Conservation (phyloP, 2,329 filamentous ascomycete species). For the Exophiala viscosa region DNA sequence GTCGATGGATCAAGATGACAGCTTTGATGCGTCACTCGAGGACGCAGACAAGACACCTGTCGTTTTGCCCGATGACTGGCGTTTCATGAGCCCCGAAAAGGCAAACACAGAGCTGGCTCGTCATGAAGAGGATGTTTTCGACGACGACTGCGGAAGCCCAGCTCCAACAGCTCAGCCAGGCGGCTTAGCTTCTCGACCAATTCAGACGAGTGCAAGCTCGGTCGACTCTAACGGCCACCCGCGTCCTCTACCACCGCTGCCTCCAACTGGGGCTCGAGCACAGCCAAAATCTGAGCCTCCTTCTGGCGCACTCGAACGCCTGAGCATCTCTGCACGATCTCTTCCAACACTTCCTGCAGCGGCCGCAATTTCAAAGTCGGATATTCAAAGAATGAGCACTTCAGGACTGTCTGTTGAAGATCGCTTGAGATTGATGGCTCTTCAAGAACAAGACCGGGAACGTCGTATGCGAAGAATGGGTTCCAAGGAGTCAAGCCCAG, state of each 20-base stretch:
- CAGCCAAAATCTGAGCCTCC: constrained; percentile 35
- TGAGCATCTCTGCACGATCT: constrained; percentile 62
- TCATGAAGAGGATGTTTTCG: constrained; percentile 65
- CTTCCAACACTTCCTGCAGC: constrained; percentile 69
- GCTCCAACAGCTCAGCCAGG: constrained; percentile 55
- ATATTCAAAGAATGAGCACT: constrained; percentile 71
- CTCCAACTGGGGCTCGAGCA: constrained; percentile 43
- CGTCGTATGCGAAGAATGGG: constrained; percentile 64
- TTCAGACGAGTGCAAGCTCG: constrained; percentile 66
- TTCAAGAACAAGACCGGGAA: constrained; percentile 66
- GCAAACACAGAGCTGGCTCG: constrained; percentile 54
- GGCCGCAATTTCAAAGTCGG: constrained; percentile 66
- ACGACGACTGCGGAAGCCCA: constrained; percentile 60
- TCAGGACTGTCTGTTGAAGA: constrained; percentile 81
- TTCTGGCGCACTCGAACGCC: constrained; percentile 68
- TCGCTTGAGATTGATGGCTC: constrained; percentile 77
- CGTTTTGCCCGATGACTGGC: constrained; percentile 95
- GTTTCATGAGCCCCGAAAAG: constrained; percentile 66
- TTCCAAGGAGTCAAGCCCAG: constrained; percentile 37
- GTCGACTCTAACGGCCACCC: constrained; percentile 74
- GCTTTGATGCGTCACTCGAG: constrained; percentile 92
- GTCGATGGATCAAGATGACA: constrained; percentile 69
- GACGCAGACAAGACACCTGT: constrained; percentile 97
- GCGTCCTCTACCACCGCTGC: constrained; percentile 81
- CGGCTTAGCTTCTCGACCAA: constrained; percentile 50